A percentile compares a stretch with the other conserved stretches of the same genome.
phyloP scores from a whole-genome alignment of 2,329 filamentous ascomycete genomes.

The Endothia cerciana region DNA sequence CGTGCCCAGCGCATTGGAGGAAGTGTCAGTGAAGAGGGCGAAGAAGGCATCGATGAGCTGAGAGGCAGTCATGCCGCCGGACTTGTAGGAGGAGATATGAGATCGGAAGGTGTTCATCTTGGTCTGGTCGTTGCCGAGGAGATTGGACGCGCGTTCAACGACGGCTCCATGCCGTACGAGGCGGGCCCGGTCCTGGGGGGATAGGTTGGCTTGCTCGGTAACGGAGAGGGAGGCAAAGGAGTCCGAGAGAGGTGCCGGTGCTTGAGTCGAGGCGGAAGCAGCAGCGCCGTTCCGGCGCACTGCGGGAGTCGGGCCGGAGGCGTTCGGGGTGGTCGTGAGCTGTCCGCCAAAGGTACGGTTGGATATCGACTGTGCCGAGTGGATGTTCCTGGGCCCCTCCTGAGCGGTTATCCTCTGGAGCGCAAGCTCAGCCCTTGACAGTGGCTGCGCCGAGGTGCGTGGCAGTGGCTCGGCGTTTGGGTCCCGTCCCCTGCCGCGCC shows the following conservation, averaged over 20 bases:
- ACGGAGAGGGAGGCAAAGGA: conserved; percentile 58
- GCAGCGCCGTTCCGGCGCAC: conserved; percentile 14
- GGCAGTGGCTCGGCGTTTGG: conserved; percentile 84
- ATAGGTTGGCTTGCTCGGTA: conserved; percentile 55
- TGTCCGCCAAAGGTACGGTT: conserved; percentile 84
- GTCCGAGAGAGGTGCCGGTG: conserved; percentile 36
- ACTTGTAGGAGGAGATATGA: conserved; percentile 78
- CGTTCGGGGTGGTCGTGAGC: conserved; percentile 61
- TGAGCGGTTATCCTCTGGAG: conserved; percentile 73
- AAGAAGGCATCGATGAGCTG: conserved; percentile 89
- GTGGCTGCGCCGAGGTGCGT: conserved; percentile 74
- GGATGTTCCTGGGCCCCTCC: conserved; percentile 69
- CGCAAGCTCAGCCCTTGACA: conserved; percentile 85
- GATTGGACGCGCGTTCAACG: conserved; percentile 78
- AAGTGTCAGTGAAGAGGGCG: conserved; percentile 77
- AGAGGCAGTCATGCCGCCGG: conserved; percentile 68
- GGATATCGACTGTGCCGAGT: conserved; percentile 80
- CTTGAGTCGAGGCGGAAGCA: conserved; percentile 27
- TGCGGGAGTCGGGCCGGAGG: conserved; percentile 32
- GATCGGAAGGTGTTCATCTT: conserved; percentile 80
- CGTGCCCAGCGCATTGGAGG: conserved; percentile 80
- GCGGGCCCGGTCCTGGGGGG: conserved; percentile 80
- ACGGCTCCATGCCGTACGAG: conserved; percentile 81
- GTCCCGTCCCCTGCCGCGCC: conserved; percentile 71
- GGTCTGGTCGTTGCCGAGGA: conserved; percentile 74